Conservation (phyloP, 257 asterid species). For the Gentiana straminea region DNA sequence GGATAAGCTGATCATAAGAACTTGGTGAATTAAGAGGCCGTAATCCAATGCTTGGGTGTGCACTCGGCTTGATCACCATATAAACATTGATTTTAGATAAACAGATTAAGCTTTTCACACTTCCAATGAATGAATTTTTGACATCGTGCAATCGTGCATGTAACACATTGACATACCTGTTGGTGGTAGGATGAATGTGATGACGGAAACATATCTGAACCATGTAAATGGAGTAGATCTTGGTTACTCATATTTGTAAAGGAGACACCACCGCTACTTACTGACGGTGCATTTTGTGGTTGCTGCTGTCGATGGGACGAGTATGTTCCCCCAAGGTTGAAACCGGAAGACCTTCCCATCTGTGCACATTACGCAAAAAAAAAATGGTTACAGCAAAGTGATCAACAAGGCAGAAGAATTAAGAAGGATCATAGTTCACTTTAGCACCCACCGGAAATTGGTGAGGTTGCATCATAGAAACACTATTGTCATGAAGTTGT, state of each 20-base stretch:
- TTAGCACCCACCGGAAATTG: conserved; percentile 63
- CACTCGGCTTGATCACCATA: conserved; percentile 15
- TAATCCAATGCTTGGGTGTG: conserved; percentile 25
- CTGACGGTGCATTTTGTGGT: conserved; percentile 64
- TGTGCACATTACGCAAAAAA: conserved; percentile 28
- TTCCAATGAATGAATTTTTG: not conserved
- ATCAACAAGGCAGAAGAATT: not conserved
- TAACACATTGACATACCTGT: not conserved
- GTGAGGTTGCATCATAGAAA: conserved; percentile 91
- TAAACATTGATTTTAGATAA: not conserved
- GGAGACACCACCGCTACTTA: conserved; percentile 54
- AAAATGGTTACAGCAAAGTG: conserved; percentile 1
- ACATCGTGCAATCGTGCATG: conserved; percentile 1
- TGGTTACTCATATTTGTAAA: conserved; percentile 51
- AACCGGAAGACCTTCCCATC: conserved; percentile 97
- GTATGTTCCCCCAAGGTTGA: conserved; percentile 75
- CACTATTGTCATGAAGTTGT: conserved; percentile 64
- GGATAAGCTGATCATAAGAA: conserved; percentile 23
- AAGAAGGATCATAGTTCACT: conserved; percentile 11
- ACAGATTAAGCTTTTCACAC: not conserved
- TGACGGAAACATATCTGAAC: conserved; percentile 41
- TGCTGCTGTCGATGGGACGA: conserved; percentile 87
- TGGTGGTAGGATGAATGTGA: not conserved
- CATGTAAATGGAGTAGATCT: conserved; percentile 59
- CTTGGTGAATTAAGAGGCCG: conserved; percentile 21